Percentiles rank a stretch among this genome's conserved stretches.
These are phyloP conservation scores for Apiotrichum domesticum DNA, from an alignment of 1,284 basidiomycete species.

Conservation along the genomic window DNA sequence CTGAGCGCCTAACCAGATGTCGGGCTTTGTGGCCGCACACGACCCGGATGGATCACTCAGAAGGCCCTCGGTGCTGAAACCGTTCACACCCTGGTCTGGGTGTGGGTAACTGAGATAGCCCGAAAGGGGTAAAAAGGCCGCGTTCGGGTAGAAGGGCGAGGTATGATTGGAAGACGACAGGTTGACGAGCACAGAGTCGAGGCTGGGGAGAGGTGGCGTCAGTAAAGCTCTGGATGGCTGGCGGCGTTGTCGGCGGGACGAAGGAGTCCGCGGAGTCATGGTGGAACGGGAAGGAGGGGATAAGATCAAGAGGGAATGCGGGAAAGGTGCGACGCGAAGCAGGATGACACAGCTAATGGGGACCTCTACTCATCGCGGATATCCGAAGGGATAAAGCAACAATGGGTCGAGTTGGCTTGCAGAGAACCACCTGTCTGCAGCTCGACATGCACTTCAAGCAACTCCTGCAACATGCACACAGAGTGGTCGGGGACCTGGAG, in stretches of 20 bases:
- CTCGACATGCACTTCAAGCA: too few relatives aligned
- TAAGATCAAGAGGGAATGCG: neutral
- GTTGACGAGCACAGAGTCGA: conserved; percentile 20
- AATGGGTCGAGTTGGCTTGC: too few relatives aligned
- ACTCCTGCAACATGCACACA: too few relatives aligned
- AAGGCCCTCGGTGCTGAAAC: conserved; percentile 12
- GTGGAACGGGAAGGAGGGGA: neutral
- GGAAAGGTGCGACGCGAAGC: too few relatives aligned
- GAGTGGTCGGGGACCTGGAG: too few relatives aligned
- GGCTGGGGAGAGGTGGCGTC: conserved; percentile 16
- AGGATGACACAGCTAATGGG: too few relatives aligned
- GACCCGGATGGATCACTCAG: conserved; percentile 11
- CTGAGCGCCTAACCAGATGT: conserved; percentile 30
- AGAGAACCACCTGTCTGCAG: too few relatives aligned
- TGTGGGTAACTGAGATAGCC: neutral
- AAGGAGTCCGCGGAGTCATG: conserved; percentile 3
- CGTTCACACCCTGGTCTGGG: conserved; percentile 7
- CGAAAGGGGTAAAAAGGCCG: neutral
- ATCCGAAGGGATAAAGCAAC: too few relatives aligned
- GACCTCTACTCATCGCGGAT: too few relatives aligned
- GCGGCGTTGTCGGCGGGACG: conserved; percentile 1
- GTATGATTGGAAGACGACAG: conserved; percentile 31
- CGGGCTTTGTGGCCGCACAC: conserved; percentile 22
- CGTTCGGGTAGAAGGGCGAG: conserved; percentile 1
- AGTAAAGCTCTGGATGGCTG: conserved; percentile 8